A percentile compares a stretch with the other conserved stretches of the same genome.
phyloP scores from a whole-genome alignment of 2,329 filamentous ascomycete genomes.

The Trichoderma citrinoviride region DNA sequence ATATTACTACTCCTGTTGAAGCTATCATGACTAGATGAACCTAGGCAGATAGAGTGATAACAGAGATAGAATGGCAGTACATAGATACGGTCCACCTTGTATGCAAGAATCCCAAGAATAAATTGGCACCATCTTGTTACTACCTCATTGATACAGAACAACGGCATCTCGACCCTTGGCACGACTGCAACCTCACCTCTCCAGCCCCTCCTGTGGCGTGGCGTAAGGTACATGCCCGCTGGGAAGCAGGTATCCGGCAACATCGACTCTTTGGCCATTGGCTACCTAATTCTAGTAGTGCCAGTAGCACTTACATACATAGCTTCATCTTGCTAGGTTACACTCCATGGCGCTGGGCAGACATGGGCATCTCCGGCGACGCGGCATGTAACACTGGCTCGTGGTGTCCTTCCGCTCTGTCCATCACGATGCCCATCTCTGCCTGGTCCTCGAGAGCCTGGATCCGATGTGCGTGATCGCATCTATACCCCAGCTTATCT shows the following conservation, averaged over 20 bases:
- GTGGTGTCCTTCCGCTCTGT: background rate
- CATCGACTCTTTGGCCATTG: background rate
- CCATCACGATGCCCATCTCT: background rate
- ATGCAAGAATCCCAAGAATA: background rate
- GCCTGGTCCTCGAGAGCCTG: background rate
- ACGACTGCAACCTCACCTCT: conserved; percentile 9
- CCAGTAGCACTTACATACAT: too few species aligned
- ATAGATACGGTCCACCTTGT: background rate
- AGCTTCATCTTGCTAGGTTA: conserved; percentile 8
- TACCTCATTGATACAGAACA: background rate
- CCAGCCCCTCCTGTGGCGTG: conserved; percentile 9
- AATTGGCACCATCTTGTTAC: background rate
- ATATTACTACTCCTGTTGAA: too few species aligned
- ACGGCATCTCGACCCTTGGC: conserved; percentile 1
- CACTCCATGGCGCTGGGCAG: conserved; percentile 7
- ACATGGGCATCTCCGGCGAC: conserved; percentile 11
- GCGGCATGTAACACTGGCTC: conserved; percentile 20
- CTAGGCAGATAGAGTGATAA: background rate
- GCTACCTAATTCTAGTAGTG: too few species aligned
- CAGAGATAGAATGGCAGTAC: background rate
- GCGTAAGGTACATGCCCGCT: background rate
- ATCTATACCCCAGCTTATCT: background rate
- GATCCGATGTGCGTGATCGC: background rate
- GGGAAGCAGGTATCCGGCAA: background rate
- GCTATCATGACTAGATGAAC: too few species aligned